A percentile compares a stretch with the other conserved stretches of the same genome.
phyloP scores from a whole-genome alignment of 2,329 filamentous ascomycete genomes.

The Trichoderma atroviride region DNA sequence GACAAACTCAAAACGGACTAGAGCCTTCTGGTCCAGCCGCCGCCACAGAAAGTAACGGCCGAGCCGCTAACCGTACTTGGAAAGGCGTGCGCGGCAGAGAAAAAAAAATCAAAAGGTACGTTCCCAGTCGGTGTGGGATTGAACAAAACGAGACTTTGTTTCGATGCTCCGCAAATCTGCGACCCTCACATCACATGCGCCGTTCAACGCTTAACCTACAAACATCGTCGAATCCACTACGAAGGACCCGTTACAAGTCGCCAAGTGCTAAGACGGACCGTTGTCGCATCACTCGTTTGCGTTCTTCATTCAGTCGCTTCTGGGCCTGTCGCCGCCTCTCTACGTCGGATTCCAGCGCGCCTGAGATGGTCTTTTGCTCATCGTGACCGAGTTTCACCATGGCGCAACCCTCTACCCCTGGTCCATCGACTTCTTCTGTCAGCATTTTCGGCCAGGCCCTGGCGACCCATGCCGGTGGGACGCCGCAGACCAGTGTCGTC shows the following conservation, averaged over 20 bases:
- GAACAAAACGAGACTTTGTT: background rate
- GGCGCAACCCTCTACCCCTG: constrained; percentile 51
- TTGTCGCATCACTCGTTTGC: constrained; percentile 8
- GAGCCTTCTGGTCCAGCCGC: constrained; percentile 31
- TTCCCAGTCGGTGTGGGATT: constrained; percentile 24
- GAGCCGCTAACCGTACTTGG: background rate
- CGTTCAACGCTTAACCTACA: constrained; percentile 19
- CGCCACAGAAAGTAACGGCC: constrained; percentile 29
- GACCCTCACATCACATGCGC: constrained; percentile 26
- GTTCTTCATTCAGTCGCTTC: background rate
- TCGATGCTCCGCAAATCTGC: constrained; percentile 26
- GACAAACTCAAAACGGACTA: constrained; percentile 29
- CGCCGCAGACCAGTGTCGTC: constrained; percentile 33
- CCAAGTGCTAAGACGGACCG: background rate
- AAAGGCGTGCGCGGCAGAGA: constrained; percentile 12
- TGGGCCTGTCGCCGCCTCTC: background rate
- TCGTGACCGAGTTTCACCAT: constrained; percentile 40
- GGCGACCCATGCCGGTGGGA: constrained; percentile 33
- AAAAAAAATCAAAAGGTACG: constrained; percentile 18
- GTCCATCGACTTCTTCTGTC: constrained; percentile 49
- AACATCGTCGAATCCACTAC: constrained; percentile 19
- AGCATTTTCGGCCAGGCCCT: constrained; percentile 40
- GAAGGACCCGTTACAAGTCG: background rate
- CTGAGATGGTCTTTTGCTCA: constrained; percentile 18
- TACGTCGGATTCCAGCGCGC: background rate